phyloP scores from a whole-genome alignment of 1,284 basidiomycete species.

The Polyporus tsugae region DNA sequence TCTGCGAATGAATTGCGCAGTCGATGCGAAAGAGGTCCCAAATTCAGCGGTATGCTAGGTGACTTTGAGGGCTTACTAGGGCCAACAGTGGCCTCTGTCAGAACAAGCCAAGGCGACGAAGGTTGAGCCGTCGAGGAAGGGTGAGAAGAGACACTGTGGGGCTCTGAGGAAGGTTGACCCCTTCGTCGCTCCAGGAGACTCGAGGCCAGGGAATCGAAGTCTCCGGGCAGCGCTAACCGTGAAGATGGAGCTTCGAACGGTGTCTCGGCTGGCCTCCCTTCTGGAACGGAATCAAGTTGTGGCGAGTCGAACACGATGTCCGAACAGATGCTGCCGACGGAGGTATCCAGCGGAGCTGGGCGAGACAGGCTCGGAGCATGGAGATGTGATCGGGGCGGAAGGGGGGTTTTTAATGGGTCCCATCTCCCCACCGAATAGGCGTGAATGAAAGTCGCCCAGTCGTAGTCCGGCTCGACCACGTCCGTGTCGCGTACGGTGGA shows the following conservation, averaged over 20 bases:
- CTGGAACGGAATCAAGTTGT: slow-evolving; percentile 23
- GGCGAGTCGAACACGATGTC: slow-evolving; percentile 37
- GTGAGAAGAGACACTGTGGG: background rate
- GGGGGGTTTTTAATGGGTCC: slow-evolving; percentile 81
- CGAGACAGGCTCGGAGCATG: slow-evolving; percentile 35
- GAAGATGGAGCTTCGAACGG: slow-evolving; percentile 21
- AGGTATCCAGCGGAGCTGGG: slow-evolving; percentile 21
- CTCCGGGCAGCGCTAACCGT: slow-evolving; percentile 8
- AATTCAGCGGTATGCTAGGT: slow-evolving; percentile 36
- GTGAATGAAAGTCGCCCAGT: slow-evolving; percentile 81
- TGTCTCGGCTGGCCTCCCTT: slow-evolving; percentile 31
- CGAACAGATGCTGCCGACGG: slow-evolving; percentile 20
- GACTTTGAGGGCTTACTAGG: slow-evolving; percentile 27
- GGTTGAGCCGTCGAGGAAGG: background rate
- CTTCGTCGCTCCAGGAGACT: background rate
- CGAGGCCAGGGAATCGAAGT: background rate
- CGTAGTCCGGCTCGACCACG: slow-evolving; percentile 52
- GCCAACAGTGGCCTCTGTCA: slow-evolving; percentile 14
- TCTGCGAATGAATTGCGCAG: slow-evolving; percentile 67
- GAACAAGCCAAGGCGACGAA: background rate
- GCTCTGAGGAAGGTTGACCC: background rate
- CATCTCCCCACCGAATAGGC: slow-evolving; percentile 83
- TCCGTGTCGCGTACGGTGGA: slow-evolving; percentile 31
- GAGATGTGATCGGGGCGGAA: slow-evolving; percentile 58
- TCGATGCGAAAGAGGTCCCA: slow-evolving; percentile 48